phyloP scores from a whole-genome alignment of 2,329 filamentous ascomycete species.

The Talaromyces sp. region DNA sequence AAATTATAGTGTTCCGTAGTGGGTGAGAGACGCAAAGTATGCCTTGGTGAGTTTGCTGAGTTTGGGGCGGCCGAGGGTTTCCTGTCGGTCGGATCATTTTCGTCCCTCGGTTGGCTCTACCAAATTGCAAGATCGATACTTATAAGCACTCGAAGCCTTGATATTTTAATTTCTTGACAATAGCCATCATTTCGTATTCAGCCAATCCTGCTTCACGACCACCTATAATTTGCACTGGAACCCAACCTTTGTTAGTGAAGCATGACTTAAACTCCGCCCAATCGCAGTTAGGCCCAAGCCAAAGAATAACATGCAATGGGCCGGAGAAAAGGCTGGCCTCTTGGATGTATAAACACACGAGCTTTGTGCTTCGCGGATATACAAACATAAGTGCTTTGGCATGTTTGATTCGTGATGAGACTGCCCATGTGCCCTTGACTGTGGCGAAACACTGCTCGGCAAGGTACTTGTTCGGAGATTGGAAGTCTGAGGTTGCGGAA shows the following conservation, averaged over 20 bases:
- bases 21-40: not conserved
- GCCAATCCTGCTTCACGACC: not conserved
- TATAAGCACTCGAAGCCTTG: not conserved
- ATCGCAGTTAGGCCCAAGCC: slow-evolving; percentile 19
- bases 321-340: not conserved
- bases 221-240: not conserved
- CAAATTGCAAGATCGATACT: not conserved
- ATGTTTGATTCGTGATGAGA: not conserved
- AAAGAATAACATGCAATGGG: not conserved
- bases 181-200: slow-evolving; percentile 9
- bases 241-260: slow-evolving; percentile 19
- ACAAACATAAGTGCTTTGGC: slow-evolving; percentile 4
- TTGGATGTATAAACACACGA: not conserved
- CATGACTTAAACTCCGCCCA: slow-evolving; percentile 22
- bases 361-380: not conserved
- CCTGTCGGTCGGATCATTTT: not conserved
- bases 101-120: not conserved
- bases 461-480: not conserved
- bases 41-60: not conserved
- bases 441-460: not conserved
- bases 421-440: slow-evolving; percentile 3
- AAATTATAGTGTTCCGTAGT: not conserved
- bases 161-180: not conserved
- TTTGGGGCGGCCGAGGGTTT: not conserved
- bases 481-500: not conserved